phyloP scores from a whole-genome alignment of 805 yeast genomes.

The Yarrowia bubula region DNA sequence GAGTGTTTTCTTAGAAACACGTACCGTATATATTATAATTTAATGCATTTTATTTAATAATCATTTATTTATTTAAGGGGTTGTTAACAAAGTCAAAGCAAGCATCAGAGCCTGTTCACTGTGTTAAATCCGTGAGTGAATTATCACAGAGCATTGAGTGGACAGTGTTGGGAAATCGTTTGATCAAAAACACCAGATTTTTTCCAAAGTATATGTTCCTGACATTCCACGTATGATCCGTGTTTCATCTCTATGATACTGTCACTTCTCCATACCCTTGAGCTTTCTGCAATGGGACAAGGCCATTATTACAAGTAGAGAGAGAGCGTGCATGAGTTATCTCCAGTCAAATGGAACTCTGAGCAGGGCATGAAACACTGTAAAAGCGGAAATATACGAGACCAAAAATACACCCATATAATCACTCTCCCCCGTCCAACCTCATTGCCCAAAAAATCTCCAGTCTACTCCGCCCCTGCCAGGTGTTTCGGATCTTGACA shows the following conservation, averaged over 20 bases:
- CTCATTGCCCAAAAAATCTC: too few relatives aligned
- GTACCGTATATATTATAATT: background rate
- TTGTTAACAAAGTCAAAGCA: too few relatives aligned
- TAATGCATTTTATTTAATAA: background rate
- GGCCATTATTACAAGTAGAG: background rate
- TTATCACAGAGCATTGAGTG: background rate
- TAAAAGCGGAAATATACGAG: too few relatives aligned
- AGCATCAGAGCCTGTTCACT: background rate
- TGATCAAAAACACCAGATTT: background rate
- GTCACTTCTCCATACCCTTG: background rate
- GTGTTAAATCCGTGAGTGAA: background rate
- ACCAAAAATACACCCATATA: too few relatives aligned
- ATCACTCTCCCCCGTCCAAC: too few relatives aligned
- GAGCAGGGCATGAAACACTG: background rate
- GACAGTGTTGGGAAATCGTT: background rate
- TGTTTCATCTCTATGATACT: background rate
- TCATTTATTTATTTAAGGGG: too few relatives aligned
- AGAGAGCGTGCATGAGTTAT: background rate
- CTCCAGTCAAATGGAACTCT: constrained; percentile 2
- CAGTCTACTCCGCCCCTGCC: background rate
- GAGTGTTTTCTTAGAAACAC: constrained; percentile 44
- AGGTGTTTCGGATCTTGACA: background rate
- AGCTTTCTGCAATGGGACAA: background rate
- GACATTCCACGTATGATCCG: background rate
- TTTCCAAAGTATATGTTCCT: too few relatives aligned